These are phyloP conservation scores for Volvariella surrecta DNA, from an alignment of 1,284 basidiomycete species.

Conservation along the genomic window DNA sequence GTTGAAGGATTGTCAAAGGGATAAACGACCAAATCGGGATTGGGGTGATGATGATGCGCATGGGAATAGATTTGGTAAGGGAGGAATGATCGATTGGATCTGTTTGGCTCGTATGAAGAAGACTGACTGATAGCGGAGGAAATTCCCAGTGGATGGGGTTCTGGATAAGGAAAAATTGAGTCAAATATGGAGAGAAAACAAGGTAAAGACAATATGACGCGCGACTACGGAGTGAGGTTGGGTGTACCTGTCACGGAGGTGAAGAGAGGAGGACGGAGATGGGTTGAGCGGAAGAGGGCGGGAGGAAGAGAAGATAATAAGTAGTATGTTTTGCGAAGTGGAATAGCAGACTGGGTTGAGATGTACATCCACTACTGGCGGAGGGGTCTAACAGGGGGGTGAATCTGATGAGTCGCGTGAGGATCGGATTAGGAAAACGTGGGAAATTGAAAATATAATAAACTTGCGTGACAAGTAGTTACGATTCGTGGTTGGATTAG, in stretches of 20 bases:
- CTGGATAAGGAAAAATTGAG: slow-evolving; percentile 18
- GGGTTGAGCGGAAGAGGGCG: slow-evolving; percentile 9
- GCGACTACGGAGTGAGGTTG: not conserved
- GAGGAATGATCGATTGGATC: slow-evolving; percentile 8
- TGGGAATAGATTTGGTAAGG: slow-evolving; percentile 10
- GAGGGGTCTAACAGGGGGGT: not conserved
- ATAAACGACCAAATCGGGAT: slow-evolving; percentile 2
- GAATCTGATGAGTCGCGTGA: not conserved
- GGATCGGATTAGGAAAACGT: not conserved
- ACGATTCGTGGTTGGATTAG: not conserved
- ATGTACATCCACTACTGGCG: not conserved
- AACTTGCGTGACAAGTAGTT: not conserved
- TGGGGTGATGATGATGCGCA: not conserved
- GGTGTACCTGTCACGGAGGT: slow-evolving; percentile 1
- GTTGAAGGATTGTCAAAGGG: slow-evolving; percentile 1
- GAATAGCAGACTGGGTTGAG: slow-evolving; percentile 4
- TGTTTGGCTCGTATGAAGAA: slow-evolving; percentile 6
- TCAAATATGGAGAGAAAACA: not conserved
- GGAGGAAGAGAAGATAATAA: slow-evolving; percentile 5
- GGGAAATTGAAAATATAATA: not conserved
- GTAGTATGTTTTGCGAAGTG: slow-evolving; percentile 1
- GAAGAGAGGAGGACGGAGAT: slow-evolving; percentile 5
- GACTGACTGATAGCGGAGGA: slow-evolving; percentile 6
- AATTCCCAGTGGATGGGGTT: slow-evolving; percentile 9
- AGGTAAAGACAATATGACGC: slow-evolving; percentile 1